Base-by-base conservation (phyloP, 2,329 filamentous ascomycete species). In the Pseudopyricularia javanii region DNA sequence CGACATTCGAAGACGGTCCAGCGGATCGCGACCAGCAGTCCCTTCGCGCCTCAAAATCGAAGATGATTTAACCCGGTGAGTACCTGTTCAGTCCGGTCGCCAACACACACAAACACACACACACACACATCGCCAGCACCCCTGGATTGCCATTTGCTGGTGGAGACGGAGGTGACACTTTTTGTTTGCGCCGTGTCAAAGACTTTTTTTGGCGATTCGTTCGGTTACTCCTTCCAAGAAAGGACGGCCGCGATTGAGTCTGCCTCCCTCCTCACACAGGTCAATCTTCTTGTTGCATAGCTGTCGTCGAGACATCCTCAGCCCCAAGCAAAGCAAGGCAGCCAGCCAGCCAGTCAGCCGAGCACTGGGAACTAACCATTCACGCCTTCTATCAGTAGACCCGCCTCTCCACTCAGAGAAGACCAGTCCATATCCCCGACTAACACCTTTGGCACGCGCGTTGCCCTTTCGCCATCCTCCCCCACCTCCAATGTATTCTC, bases 21-120 rank as follows among this genome's bases (percentile, higher is more conserved):
- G 56, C 50, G 55, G 57, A 54, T 62, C 62, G 33, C 61, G 64
- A 49, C 59, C 68, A 55, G 68, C 68, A 58, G 68, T 68, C 11
- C 72, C 69, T 56, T 72, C 69, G 60, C 71, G 74, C 52, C 73
- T 85, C 59, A 78, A 76, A 66, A 82, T 76, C 2, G 74, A 78
- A 62, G 76, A 78, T 59, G 71, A 73, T 56, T 64, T 68, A 54
- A 61, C 64, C 53, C 65, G 64, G 69, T 71, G 56, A 64, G 68
- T 64, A n/a, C n/a, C n/a, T n/a, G n/a, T n/a, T n/a, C n/a, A n/a
- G n/a, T n/a, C n/a, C n/a, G 7, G 37, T 20, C 7, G 37, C 17
- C 37, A 43, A 43, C 22, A 43, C 17, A n/a, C n/a, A n/a, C n/a
- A n/a, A n/a, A n/a, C n/a, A n/a, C n/a, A n/a, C n/a, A n/a, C 17